phyloP scores from a whole-genome alignment of 768 basidiomycete genomes.

The Hydnum rufescens region DNA sequence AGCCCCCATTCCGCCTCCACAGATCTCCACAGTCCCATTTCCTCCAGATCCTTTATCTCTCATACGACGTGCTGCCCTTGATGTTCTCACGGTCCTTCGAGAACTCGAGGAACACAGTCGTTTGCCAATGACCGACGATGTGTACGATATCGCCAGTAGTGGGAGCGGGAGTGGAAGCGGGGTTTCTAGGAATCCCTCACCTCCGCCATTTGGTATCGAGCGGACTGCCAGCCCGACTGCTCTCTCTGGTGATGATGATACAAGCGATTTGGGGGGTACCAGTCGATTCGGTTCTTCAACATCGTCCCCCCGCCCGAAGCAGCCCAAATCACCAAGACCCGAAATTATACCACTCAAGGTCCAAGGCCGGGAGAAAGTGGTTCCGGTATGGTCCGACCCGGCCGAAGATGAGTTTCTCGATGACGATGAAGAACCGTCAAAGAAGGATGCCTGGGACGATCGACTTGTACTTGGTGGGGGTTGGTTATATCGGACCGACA shows the following conservation, averaged over 20 bases:
- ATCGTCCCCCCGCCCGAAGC: not conserved
- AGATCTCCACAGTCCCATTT: slow-evolving; percentile 6
- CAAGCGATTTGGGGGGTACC: slow-evolving; percentile 1
- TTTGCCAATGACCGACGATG: slow-evolving; percentile 57
- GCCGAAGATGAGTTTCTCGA: slow-evolving; percentile 17
- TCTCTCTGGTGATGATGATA: slow-evolving; percentile 5
- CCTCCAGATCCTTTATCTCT: slow-evolving; percentile 36
- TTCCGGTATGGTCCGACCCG: slow-evolving; percentile 73
- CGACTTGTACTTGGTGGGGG: slow-evolving; percentile 60
- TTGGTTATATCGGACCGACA: slow-evolving; percentile 59
- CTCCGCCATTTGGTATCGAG: not conserved
- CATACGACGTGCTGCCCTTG: slow-evolving; percentile 61
- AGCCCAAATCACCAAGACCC: slow-evolving; percentile 2
- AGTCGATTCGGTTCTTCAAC: not conserved
- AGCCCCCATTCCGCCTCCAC: slow-evolving; percentile 14
- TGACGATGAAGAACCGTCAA: slow-evolving; percentile 24
- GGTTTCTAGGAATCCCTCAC: not conserved
- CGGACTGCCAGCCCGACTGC: not conserved
- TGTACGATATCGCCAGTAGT: slow-evolving; percentile 31
- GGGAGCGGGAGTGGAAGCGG: slow-evolving; percentile 2
- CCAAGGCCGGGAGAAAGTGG: slow-evolving; percentile 29
- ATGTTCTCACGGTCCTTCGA: slow-evolving; percentile 61
- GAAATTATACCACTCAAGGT: slow-evolving; percentile 15
- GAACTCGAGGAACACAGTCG: slow-evolving; percentile 64
- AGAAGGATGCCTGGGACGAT: slow-evolving; percentile 55